These are phyloP conservation scores for Entomortierella beljakovae DNA, from an alignment of 192 early-diverging fungal genomes.

Conservation along the genomic window DNA sequence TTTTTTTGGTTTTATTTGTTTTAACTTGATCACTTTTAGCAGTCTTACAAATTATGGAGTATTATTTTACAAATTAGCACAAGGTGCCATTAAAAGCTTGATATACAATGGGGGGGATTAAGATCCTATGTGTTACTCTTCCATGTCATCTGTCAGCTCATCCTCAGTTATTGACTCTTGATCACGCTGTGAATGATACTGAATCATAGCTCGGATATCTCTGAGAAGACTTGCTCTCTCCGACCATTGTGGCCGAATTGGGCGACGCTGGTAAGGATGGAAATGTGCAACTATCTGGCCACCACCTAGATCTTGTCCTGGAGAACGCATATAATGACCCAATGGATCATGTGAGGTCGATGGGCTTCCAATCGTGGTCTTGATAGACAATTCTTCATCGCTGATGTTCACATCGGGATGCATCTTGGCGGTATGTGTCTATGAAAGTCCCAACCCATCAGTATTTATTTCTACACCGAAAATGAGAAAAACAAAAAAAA, in stretches of 20 bases:
- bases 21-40: not conserved
- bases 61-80: conserved; percentile 7
- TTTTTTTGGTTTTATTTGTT: conserved; percentile 2
- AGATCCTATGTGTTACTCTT: too few species aligned
- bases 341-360: not conserved
- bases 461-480: not conserved
- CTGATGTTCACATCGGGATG: conserved; percentile 41
- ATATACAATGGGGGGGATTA: too few species aligned
- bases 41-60: too few species aligned
- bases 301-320: conserved; percentile 2
- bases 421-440: conserved; percentile 54
- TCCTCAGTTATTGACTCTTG: conserved; percentile 1
- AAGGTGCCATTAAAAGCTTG: too few species aligned
- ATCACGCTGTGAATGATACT: conserved; percentile 32
- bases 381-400: conserved; percentile 34
- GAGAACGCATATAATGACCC: not conserved
- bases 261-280: conserved; percentile 46
- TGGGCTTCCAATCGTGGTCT: not conserved
- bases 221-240: conserved; percentile 17
- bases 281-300: conserved; percentile 34
- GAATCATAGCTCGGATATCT: conserved; percentile 35
- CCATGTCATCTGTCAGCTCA: conserved; percentile 23
- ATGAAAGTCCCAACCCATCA: not conserved
- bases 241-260: conserved; percentile 28
- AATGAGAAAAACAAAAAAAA: not conserved